Conservation (phyloP, 257 asterid genomes). For the Datura wrightii region DNA sequence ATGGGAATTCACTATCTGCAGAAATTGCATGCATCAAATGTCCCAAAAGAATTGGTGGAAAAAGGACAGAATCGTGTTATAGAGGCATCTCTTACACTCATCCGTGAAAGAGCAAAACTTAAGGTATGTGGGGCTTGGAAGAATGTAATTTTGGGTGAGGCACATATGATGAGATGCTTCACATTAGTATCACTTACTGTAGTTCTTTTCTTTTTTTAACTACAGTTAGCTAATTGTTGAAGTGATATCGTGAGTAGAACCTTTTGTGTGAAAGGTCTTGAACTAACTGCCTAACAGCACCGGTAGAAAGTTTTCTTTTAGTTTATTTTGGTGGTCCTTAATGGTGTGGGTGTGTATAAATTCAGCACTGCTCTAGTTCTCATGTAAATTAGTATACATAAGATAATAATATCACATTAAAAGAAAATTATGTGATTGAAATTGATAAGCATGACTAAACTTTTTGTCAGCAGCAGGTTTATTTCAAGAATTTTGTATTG, state of each 20-base stretch:
- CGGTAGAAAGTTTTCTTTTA: background rate
- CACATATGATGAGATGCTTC: background rate
- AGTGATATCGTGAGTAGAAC: background rate
- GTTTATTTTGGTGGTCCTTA: conserved; percentile 2
- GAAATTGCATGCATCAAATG: conserved; percentile 72
- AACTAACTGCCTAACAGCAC: background rate
- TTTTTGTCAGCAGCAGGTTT: background rate
- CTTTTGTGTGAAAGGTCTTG: background rate
- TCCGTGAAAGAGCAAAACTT: conserved; percentile 98
- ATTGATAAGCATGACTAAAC: background rate
- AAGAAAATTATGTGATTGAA: background rate
- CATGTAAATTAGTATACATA: background rate
- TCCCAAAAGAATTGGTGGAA: conserved; percentile 84
- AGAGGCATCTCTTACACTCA: conserved; percentile 95
- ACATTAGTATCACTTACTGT: background rate
- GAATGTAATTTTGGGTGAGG: background rate
- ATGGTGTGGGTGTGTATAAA: background rate
- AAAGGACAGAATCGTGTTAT: conserved; percentile 95
- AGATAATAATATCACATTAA: background rate
- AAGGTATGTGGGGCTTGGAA: conserved; percentile 56
- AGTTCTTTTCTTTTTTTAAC: background rate
- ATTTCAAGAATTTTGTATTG: background rate
- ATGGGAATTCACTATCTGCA: conserved; percentile 87
- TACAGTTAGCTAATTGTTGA: background rate
- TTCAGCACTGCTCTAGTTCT: background rate